Base-by-base conservation (phyloP, 768 basidiomycete species). In the Rhizopogon vesiculosus region DNA sequence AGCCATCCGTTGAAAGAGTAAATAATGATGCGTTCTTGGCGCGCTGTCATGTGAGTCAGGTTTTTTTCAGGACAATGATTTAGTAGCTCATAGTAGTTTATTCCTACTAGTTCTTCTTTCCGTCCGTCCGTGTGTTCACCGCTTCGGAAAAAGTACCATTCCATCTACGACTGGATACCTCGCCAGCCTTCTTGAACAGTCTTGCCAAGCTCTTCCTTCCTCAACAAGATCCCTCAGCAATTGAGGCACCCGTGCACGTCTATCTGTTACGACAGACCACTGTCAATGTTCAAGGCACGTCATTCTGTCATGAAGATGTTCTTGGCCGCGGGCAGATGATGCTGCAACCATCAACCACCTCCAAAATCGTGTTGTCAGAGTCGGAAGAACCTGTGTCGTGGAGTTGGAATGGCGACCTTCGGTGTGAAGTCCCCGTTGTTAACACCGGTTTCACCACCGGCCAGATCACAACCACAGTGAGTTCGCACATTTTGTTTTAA, bases 351-450 rank as follows among this genome's bases (percentile, higher is more conserved):
- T 77, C 74, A 7, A 67, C 63, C 43, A 50, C 44, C 54, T 68
- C 59, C 42, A 59, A 61, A 53, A 63, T 53, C 59, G 63, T 60
- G 56, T 42, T 55, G 42, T 57, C 59, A 22, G 60, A 62, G 48
- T 57, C 59, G 15, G 59, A 62, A 45, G 54, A 64, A 25, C 66
- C 72, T 31, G 70, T 68, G 40, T 73, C 78, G 53, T 64, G 83
- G 5, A 85, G 85, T 62, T 89, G 85, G 79, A 82, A 82, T 57
- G 86, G 87, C 15, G 77, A 81, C 59, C 63, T 87, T 16, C 66
- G 65, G 15, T 70, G 74, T 51, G 66, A 73, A 3, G 64, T 63
- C 10, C 67, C 76, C 28, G 64, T 80, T 29, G 66, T 66, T 15
- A 73, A 72, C 46, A 77, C 81, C 50, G 73, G 80, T 7, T 88